A percentile compares a stretch with the other conserved stretches of the same genome.
These are phyloP conservation scores for Solanum neorickii DNA, from an alignment of 257 asterid genomes.

Conservation along the genomic window DNA sequence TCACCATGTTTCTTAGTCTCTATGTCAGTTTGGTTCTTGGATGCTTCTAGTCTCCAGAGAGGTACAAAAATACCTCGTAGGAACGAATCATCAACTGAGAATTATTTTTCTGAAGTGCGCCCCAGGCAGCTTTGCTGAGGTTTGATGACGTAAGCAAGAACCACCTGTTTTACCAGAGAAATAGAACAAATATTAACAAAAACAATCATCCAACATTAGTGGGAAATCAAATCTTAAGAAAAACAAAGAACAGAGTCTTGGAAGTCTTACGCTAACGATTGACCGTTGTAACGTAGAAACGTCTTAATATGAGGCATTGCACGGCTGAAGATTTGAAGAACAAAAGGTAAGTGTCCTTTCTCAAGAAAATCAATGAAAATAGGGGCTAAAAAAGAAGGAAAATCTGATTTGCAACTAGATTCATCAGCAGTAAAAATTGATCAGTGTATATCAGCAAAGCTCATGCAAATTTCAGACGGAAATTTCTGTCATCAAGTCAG, in stretches of 20 bases:
- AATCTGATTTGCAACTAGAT: neutral
- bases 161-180: slow-evolving; percentile 45
- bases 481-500: neutral
- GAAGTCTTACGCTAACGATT: slow-evolving; percentile 73
- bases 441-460: neutral
- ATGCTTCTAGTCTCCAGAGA: neutral
- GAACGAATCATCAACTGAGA: slow-evolving; percentile 98
- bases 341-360: slow-evolving; percentile 4
- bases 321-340: slow-evolving; percentile 42
- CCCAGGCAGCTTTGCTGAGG: slow-evolving; percentile 99
- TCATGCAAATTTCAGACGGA: neutral
- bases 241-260: neutral
- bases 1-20: neutral
- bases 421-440: neutral
- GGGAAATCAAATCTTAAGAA: neutral
- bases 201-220: neutral
- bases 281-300: slow-evolving; percentile 77
- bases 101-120: slow-evolving; percentile 85
- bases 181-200: neutral
- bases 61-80: slow-evolving; percentile 47
- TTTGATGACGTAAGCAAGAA: slow-evolving; percentile 84
- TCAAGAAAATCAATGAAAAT: neutral
- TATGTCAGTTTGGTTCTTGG: neutral
- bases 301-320: slow-evolving; percentile 99
- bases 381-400: neutral